A percentile compares a stretch with the other conserved stretches of the same genome.
Evolutionary conservation across 2,329 filamentous ascomycete genomes (phyloP).

Genomic region (Chrysosphaeria jannelii): DNA sequence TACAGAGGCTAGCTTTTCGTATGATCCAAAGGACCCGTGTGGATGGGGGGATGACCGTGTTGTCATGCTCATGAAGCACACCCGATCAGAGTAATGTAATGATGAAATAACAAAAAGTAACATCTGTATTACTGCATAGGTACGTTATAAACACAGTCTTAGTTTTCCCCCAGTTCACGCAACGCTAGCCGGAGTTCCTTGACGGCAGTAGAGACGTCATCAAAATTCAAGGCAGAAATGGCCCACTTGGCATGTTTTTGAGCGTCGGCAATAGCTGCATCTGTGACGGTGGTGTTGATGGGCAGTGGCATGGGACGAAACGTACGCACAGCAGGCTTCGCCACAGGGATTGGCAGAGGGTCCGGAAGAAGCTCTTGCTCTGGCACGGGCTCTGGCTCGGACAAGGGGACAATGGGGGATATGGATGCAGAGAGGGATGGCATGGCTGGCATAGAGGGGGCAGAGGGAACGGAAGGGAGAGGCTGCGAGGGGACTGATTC

Average conservation of each 20-base stretch:
- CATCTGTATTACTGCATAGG: too few relatives aligned
- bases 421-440: slow-evolving; percentile 2
- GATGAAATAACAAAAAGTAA: too few relatives aligned
- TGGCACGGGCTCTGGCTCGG: neutral
- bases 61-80: too few relatives aligned
- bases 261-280: slow-evolving; percentile 40
- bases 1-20: too few relatives aligned
- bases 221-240: slow-evolving; percentile 86
- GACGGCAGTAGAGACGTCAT: slow-evolving; percentile 74
- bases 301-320: too few relatives aligned
- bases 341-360: neutral
- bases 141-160: too few relatives aligned
- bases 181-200: slow-evolving; percentile 56
- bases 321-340: too few relatives aligned
- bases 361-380: neutral
- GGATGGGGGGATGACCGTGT: too few relatives aligned
- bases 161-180: too few relatives aligned
- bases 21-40: too few relatives aligned
- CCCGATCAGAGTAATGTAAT: too few relatives aligned
- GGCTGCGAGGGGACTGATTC: too few relatives aligned
- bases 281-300: slow-evolving; percentile 17
- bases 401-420: neutral
- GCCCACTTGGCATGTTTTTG: slow-evolving; percentile 96
- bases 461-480: neutral
- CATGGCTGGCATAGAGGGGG: slow-evolving; percentile 6